Percentiles rank a stretch among this genome's conserved stretches.
phyloP scores from a whole-genome alignment of 2,329 filamentous ascomycete species.

The Penicillium brevicompactum region DNA sequence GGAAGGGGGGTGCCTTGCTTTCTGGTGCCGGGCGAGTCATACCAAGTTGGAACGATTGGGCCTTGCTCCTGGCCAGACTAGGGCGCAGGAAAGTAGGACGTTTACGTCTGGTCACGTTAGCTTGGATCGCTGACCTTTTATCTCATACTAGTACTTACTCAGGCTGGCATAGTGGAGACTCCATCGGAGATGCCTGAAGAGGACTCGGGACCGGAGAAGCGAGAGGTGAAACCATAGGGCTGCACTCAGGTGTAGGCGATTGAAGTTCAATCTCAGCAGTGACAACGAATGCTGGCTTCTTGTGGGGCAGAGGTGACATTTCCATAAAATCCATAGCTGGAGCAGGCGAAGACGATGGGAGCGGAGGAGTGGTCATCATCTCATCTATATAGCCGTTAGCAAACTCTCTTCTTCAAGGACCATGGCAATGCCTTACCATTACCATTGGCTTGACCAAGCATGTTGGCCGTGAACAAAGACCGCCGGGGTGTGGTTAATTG shows the following conservation, averaged over 20 bases:
- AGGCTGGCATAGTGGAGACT: constrained; percentile 30
- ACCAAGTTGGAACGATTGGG: constrained; percentile 68
- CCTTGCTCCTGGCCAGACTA: constrained; percentile 73
- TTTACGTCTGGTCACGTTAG: constrained; percentile 56
- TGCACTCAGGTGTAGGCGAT: constrained; percentile 69
- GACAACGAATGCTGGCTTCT: constrained; percentile 72
- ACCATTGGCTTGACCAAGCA: constrained; percentile 61
- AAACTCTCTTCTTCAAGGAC: constrained; percentile 2
- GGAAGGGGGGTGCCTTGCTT: constrained; percentile 70
- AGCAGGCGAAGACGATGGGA: constrained; percentile 80
- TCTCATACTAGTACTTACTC: constrained; percentile 36
- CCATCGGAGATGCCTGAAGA: constrained; percentile 42
- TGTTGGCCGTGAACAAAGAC: constrained; percentile 76
- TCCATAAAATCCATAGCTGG: constrained; percentile 80
- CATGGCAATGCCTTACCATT: constrained; percentile 53
- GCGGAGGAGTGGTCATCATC: constrained; percentile 78
- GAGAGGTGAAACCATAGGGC: constrained; percentile 45
- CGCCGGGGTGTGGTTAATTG: constrained; percentile 80
- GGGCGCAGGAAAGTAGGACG: constrained; percentile 72
- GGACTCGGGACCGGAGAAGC: constrained; percentile 43
- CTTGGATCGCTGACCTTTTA: not conserved
- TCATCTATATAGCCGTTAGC: constrained; percentile 54
- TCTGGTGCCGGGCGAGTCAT: constrained; percentile 64
- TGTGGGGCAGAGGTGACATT: constrained; percentile 89
- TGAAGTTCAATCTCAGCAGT: constrained; percentile 65